phyloP scores from a whole-genome alignment of 2,329 filamentous ascomycete genomes.

The Rhynchosporium agropyri region DNA sequence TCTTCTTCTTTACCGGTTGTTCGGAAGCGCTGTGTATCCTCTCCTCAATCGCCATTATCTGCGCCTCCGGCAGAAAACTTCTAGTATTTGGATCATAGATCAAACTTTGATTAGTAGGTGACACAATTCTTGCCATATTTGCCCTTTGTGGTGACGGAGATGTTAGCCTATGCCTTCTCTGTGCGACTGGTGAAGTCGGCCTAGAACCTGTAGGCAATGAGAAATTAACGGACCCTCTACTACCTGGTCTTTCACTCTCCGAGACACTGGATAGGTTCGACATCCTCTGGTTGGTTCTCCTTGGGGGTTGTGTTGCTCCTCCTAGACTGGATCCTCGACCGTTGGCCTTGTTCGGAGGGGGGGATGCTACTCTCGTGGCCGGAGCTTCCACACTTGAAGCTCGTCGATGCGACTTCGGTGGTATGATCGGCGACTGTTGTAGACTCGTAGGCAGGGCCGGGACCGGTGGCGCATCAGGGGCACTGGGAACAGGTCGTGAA shows the following conservation, averaged over 20 bases:
- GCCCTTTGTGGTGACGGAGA: slow-evolving; percentile 37
- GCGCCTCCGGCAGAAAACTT: slow-evolving; percentile 57
- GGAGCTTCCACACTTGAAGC: slow-evolving; percentile 46
- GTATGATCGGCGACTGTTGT: slow-evolving; percentile 37
- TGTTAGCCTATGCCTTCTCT: slow-evolving; percentile 39
- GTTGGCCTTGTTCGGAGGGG: slow-evolving; percentile 35
- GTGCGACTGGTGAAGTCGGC: slow-evolving; percentile 36
- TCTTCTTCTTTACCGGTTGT: slow-evolving; percentile 46
- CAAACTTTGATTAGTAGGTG: slow-evolving; percentile 48
- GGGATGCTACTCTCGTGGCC: slow-evolving; percentile 38
- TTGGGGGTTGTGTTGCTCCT: slow-evolving; percentile 23
- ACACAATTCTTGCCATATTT: slow-evolving; percentile 34
- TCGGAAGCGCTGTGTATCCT: slow-evolving; percentile 47
- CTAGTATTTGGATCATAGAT: slow-evolving; percentile 69
- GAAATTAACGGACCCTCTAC: slow-evolving; percentile 53
- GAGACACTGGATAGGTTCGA: slow-evolving; percentile 42
- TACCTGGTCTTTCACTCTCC: slow-evolving; percentile 48
- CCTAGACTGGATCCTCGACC: slow-evolving; percentile 41
- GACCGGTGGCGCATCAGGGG: slow-evolving; percentile 67
- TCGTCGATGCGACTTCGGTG: slow-evolving; percentile 37
- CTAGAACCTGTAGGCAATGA: slow-evolving; percentile 52
- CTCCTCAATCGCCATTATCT: slow-evolving; percentile 50
- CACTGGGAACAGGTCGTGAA: slow-evolving; percentile 45
- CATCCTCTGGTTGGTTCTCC: slow-evolving; percentile 34
- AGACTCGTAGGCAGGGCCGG: slow-evolving; percentile 67